These are phyloP conservation scores for Pseudovirgaria hyperparasitica DNA, from an alignment of 2,329 filamentous ascomycete genomes.

Conservation along the genomic window DNA sequence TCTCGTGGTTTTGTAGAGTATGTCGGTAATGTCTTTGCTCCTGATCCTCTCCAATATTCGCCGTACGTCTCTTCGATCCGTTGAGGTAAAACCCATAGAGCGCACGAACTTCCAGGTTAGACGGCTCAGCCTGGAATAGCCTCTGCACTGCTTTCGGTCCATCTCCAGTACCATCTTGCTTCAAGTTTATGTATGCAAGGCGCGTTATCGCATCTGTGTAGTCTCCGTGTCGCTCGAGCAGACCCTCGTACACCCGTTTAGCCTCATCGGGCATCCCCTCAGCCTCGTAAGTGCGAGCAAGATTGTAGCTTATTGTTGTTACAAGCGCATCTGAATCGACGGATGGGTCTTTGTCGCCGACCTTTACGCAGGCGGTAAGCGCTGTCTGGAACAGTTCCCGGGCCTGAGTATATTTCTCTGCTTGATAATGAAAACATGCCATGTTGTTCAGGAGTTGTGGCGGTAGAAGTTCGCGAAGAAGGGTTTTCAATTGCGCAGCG, in stretches of 20 bases:
- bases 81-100: constrained; percentile 94
- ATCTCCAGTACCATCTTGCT: constrained; percentile 68
- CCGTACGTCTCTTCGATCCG: constrained; percentile 69
- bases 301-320: constrained; percentile 93
- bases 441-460: constrained; percentile 96
- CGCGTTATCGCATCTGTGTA: constrained; percentile 87
- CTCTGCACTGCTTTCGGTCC: constrained; percentile 77
- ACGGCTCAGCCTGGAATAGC: constrained; percentile 70
- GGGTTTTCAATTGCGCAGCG: constrained; percentile 38
- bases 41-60: constrained; percentile 74
- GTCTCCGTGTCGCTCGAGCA: constrained; percentile 73
- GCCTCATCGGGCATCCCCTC: constrained; percentile 71
- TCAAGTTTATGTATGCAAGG: constrained; percentile 79
- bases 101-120: constrained; percentile 81
- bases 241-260: constrained; percentile 72
- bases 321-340: constrained; percentile 83
- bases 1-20: constrained; percentile 85
- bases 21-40: constrained; percentile 95
- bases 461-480: constrained; percentile 65
- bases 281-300: constrained; percentile 85
- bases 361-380: constrained; percentile 72
- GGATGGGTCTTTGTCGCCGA: constrained; percentile 60
- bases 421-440: constrained; percentile 86
- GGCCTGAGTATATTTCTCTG: constrained; percentile 67
- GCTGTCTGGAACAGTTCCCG: constrained; percentile 88